These are phyloP conservation scores for Zangia roseola DNA, from an alignment of 768 basidiomycete genomes.

Conservation along the genomic window DNA sequence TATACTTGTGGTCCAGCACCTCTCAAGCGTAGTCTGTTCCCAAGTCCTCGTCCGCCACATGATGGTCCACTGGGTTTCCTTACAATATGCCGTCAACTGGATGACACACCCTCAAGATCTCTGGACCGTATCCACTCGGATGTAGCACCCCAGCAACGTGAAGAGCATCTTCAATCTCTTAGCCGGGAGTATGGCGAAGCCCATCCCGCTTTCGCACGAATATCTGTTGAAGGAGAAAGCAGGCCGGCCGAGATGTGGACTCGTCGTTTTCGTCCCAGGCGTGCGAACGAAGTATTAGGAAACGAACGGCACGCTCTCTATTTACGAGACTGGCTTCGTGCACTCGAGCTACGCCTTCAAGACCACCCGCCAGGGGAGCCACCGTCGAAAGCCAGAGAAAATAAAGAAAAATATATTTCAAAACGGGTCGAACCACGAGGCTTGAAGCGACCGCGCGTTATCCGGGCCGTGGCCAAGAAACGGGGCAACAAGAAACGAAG, in stretches of 20 bases:
- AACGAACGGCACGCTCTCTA: slow-evolving; percentile 70
- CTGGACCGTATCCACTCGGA: neutral
- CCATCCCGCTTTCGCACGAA: slow-evolving; percentile 53
- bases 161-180: slow-evolving; percentile 14
- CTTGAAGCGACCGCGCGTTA: slow-evolving; percentile 56
- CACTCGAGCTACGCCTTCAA: slow-evolving; percentile 58
- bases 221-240: slow-evolving; percentile 25
- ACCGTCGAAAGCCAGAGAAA: slow-evolving; percentile 1
- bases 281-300: slow-evolving; percentile 74
- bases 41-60: slow-evolving; percentile 1
- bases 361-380: slow-evolving; percentile 7
- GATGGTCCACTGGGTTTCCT: slow-evolving; percentile 21
- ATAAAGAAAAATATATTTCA: slow-evolving; percentile 21
- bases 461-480: slow-evolving; percentile 51
- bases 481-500: slow-evolving; percentile 53
- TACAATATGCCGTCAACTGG: neutral
- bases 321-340: slow-evolving; percentile 75
- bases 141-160: slow-evolving; percentile 15
- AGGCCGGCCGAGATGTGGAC: slow-evolving; percentile 56
- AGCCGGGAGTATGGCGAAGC: slow-evolving; percentile 22
- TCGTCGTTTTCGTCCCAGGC: slow-evolving; percentile 71
- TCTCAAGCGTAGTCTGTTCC: slow-evolving; percentile 6
- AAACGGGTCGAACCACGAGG: slow-evolving; percentile 34
- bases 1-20: slow-evolving; percentile 23
- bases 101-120: neutral